Conservation (phyloP, 371 early-diverging fungal species). For the Mortierella sp. region DNA sequence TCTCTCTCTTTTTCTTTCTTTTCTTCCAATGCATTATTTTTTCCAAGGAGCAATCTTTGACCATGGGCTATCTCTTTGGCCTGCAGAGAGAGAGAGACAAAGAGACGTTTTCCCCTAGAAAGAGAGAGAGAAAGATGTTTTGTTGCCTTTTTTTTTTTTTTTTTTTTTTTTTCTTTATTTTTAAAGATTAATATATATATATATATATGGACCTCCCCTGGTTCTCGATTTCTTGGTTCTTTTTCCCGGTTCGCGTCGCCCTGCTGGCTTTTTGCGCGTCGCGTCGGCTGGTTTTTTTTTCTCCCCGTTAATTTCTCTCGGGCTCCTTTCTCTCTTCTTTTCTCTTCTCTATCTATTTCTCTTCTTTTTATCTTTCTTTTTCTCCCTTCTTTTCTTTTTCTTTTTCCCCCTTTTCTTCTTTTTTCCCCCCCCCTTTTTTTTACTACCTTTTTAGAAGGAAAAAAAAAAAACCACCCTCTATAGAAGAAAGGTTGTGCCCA, state of each 20-base stretch:
- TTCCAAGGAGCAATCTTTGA: no score
- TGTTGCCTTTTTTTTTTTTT: neutral
- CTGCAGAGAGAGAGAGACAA: no score
- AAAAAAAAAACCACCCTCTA: neutral
- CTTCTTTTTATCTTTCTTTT: neutral
- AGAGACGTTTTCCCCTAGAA: no score
- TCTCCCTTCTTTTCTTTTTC: neutral
- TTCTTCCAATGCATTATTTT: neutral
- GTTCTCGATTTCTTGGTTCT: neutral
- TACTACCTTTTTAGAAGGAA: neutral
- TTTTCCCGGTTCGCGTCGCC: no score
- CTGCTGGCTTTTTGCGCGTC: no score
- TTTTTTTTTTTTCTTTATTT: slow-evolving; percentile 3
- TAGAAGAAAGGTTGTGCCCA: neutral
- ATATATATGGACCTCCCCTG: no score
- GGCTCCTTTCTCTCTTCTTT: neutral
- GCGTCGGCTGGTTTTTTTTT: neutral
- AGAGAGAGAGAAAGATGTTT: no score
- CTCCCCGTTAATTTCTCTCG: neutral
- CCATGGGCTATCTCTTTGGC: no score
- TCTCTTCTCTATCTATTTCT: neutral
- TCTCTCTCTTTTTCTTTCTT: slow-evolving; percentile 1
- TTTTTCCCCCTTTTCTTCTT: slow-evolving; percentile 3
- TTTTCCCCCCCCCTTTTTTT: neutral
- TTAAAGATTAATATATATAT: no score